Evolutionary conservation across 768 basidiomycete species (phyloP).

Genomic region (Psilocybe tampanensis): DNA sequence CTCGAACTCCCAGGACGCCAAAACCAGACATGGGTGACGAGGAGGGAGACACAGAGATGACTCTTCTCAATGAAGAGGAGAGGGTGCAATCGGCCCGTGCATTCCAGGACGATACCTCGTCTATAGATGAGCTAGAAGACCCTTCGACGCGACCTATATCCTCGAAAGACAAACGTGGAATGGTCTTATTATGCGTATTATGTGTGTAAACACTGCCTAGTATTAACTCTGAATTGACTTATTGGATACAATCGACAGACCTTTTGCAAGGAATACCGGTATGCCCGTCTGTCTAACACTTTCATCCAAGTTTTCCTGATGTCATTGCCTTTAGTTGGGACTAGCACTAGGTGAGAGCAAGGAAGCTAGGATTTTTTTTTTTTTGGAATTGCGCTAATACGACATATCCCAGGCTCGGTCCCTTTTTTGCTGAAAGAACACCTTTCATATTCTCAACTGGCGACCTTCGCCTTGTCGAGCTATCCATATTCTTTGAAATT

Average conservation of each 20-base stretch:
- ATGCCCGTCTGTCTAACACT: conserved; percentile 30
- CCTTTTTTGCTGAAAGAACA: conserved; percentile 96
- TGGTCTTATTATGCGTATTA: conserved; percentile 82
- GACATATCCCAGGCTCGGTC: conserved; percentile 69
- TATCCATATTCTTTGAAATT: conserved; percentile 98
- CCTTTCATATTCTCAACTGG: conserved; percentile 95
- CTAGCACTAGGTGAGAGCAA: conserved; percentile 74
- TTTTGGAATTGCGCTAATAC: neutral
- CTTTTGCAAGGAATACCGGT: conserved; percentile 91
- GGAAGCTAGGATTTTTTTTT: neutral
- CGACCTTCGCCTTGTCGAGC: conserved; percentile 88
- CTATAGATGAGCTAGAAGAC: conserved; percentile 24
- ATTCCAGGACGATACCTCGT: conserved; percentile 40
- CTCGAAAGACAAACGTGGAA: conserved; percentile 78
- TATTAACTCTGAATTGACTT: conserved; percentile 6
- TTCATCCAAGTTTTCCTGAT: conserved; percentile 7
- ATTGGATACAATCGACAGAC: conserved; percentile 40
- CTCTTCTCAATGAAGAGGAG: conserved; percentile 60
- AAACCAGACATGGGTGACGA: conserved; percentile 36
- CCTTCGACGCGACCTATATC: conserved; percentile 56
- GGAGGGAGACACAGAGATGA: conserved; percentile 64
- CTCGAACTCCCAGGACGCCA: conserved; percentile 49
- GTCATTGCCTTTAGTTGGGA: conserved; percentile 55
- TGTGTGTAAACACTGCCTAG: conserved; percentile 59
- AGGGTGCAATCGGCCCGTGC: conserved; percentile 46